Conservation (phyloP, 129 eudicot genomes). For the Flaveria linearis region DNA sequence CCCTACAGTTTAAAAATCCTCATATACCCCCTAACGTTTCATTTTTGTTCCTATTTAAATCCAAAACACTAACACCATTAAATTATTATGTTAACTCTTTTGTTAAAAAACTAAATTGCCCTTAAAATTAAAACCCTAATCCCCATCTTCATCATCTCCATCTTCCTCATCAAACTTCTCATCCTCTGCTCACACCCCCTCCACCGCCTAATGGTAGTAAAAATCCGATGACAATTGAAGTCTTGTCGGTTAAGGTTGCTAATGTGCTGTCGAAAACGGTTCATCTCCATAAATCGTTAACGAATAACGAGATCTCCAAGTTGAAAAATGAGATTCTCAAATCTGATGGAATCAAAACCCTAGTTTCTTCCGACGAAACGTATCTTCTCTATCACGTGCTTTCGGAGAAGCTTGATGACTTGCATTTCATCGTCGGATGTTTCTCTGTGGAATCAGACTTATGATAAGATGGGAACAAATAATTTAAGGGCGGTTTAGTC, state of each 20-base stretch:
- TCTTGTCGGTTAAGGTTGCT: slow-evolving; percentile 86
- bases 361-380: slow-evolving; percentile 62
- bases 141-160: no score
- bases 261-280: slow-evolving; percentile 82
- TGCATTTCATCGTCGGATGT: slow-evolving; percentile 64
- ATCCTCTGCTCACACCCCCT: no score
- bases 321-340: slow-evolving; percentile 59
- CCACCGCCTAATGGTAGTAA: slow-evolving; percentile 21
- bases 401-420: slow-evolving; percentile 72
- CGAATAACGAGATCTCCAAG: slow-evolving; percentile 52
- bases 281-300: slow-evolving; percentile 64
- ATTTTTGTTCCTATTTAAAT: no score
- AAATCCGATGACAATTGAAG: slow-evolving; percentile 50
- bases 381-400: slow-evolving; percentile 64
- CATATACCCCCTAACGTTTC: no score
- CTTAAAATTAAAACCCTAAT: no score
- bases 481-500: no score
- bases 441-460: slow-evolving; percentile 83
- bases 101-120: no score
- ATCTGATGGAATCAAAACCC: slow-evolving; percentile 55
- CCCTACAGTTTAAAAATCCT: no score
- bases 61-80: no score
- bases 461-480: slow-evolving; percentile 48
- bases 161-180: no score
- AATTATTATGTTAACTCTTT: no score